Conservation (phyloP, 306 rosid genomes). For the Senna siamea region DNA sequence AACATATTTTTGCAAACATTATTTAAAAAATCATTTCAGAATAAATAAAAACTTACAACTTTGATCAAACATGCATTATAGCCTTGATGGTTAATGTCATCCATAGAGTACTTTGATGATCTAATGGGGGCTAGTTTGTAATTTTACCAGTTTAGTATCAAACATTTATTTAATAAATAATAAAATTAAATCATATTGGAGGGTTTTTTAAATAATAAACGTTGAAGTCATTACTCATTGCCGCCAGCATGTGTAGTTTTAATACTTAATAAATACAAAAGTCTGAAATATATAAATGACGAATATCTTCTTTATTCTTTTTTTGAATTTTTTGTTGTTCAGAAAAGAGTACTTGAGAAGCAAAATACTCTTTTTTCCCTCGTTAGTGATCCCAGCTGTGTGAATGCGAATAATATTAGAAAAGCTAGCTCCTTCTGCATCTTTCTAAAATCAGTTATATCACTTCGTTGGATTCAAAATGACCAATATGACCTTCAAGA, state of each 20-base stretch:
- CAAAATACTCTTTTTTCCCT: constrained; percentile 15
- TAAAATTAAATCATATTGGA: not conserved
- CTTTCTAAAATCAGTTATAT: constrained; percentile 41
- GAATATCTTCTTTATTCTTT: constrained; percentile 3
- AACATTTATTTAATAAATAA: not conserved
- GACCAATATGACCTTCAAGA: constrained; percentile 36
- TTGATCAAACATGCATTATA: too few species aligned
- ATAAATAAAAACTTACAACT: too few species aligned
- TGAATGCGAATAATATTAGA: constrained; percentile 31
- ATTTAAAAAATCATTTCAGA: too few species aligned
- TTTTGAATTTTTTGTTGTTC: not conserved
- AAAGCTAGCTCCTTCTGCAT: constrained; percentile 16
- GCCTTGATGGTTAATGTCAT: constrained; percentile 32
- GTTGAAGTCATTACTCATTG: constrained; percentile 16
- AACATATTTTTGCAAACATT: too few species aligned
- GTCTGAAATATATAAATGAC: not conserved
- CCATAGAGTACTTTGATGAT: constrained; percentile 25
- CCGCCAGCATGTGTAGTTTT: constrained; percentile 13
- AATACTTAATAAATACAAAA: not conserved
- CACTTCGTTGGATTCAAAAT: constrained; percentile 36
- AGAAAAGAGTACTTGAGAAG: constrained; percentile 4
- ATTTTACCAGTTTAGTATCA: not conserved
- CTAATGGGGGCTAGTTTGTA: not conserved
- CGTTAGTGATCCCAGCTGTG: constrained; percentile 48
- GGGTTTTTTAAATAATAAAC: constrained; percentile 8